These are phyloP conservation scores for Gliomastix tumulicola DNA, from an alignment of 2,329 filamentous ascomycete genomes.

Conservation along the genomic window DNA sequence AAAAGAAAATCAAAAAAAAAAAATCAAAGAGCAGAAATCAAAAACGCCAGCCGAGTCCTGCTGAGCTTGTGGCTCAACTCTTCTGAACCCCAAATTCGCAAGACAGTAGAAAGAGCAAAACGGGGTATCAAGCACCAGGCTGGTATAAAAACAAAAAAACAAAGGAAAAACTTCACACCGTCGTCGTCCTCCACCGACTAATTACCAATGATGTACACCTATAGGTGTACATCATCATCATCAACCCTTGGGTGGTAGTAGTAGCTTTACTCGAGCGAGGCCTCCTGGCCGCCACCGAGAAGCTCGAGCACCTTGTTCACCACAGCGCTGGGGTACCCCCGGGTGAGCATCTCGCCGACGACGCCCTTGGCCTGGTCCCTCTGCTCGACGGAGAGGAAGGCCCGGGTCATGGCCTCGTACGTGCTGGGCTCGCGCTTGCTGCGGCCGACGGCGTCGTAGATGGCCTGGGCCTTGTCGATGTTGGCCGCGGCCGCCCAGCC, in stretches of 20 bases:
- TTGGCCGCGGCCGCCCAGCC: constrained; percentile 86
- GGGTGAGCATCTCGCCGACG: constrained; percentile 82
- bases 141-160: constrained; percentile 17
- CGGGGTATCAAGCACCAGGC: no score
- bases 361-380: constrained; percentile 68
- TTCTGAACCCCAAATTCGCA: no score
- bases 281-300: constrained; percentile 53
- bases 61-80: no score
- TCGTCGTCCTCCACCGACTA: no score
- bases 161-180: constrained; percentile 3
- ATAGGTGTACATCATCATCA: no score
- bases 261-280: constrained; percentile 12
- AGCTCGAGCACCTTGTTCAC: constrained; percentile 91
- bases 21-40: no score
- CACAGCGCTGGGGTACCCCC: constrained; percentile 87
- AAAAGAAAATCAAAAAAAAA: no score
- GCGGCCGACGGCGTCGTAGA: constrained; percentile 73
- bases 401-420: constrained; percentile 96
- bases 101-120: no score
- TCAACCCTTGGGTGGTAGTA: no score
- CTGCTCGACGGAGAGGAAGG: constrained; percentile 79
- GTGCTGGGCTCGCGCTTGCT: constrained; percentile 90
- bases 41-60: no score
- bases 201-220: no score
- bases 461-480: constrained; percentile 67